phyloP scores from a whole-genome alignment of 371 early-diverging fungal species.

The Mortierella polycephala region DNA sequence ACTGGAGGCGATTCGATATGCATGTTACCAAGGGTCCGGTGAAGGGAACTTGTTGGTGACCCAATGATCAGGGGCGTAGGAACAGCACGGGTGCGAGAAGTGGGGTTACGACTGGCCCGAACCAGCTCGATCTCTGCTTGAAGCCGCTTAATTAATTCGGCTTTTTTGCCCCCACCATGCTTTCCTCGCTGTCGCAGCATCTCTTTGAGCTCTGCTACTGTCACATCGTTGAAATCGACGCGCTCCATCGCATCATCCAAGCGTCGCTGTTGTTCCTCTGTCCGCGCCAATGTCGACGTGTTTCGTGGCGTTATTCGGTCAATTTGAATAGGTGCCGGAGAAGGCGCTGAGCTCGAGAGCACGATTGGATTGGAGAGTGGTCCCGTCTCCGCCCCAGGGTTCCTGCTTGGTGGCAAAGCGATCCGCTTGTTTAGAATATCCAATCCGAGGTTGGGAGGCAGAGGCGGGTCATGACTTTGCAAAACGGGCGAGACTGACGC shows the following conservation, averaged over 20 bases:
- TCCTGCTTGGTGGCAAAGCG: conserved; percentile 26
- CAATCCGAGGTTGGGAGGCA: conserved; percentile 43
- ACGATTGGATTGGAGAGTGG: conserved; percentile 32
- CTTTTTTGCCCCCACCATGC: conserved; percentile 80
- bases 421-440: conserved; percentile 25
- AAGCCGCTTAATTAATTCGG: conserved; percentile 68
- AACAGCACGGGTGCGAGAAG: conserved; percentile 6
- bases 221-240: conserved; percentile 80
- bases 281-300: conserved; percentile 52
- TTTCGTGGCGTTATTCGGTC: conserved; percentile 47
- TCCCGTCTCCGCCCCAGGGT: conserved; percentile 29
- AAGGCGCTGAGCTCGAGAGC: conserved; percentile 35
- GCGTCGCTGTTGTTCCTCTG: conserved; percentile 63
- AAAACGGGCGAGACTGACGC: conserved; percentile 1
- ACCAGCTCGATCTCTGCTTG: conserved; percentile 63
- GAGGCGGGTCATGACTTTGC: conserved; percentile 16
- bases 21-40: conserved; percentile 35
- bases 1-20: conserved; percentile 46
- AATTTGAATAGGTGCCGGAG: conserved; percentile 50
- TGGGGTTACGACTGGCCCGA: conserved; percentile 47
- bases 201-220: conserved; percentile 81
- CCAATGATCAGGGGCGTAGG: conserved; percentile 34
- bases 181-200: conserved; percentile 77
- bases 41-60: conserved; percentile 19
- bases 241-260: conserved; percentile 73